Evolutionary conservation across 2,329 filamentous ascomycete genomes (phyloP).

Genomic region (Colletotrichum sp.): DNA sequence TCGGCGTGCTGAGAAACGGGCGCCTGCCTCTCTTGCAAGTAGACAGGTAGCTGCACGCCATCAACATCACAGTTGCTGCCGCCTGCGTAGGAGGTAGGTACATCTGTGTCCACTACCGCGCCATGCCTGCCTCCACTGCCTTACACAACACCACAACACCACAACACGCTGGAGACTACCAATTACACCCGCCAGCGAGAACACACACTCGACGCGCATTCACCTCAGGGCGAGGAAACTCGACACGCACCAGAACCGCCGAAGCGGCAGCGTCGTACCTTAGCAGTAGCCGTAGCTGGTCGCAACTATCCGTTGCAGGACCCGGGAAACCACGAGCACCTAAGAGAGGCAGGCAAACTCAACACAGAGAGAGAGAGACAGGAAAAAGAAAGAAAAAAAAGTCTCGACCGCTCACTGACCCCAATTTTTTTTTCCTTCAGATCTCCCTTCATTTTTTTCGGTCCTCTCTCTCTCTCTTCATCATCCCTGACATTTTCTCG

Average conservation of each 20-base stretch:
- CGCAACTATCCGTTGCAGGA: background rate
- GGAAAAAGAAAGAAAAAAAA: background rate
- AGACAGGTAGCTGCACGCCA: background rate
- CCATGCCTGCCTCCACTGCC: background rate
- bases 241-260: background rate
- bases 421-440: conserved; percentile 20
- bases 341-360: background rate
- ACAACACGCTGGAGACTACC: background rate
- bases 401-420: conserved; percentile 10
- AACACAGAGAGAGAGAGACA: background rate
- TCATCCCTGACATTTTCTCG: conserved; percentile 15
- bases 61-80: background rate
- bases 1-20: background rate
- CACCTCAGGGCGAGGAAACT: background rate
- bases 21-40: background rate
- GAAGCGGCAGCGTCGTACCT: background rate
- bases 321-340: background rate
- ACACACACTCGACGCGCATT: background rate
- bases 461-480: conserved; percentile 9
- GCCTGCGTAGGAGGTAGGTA: background rate
- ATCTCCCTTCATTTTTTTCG: conserved; percentile 11
- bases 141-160: background rate
- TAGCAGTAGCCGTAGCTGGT: background rate
- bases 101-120: background rate
- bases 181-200: background rate